Conservation (phyloP, 768 basidiomycete genomes). For the Panellus pusillus region DNA sequence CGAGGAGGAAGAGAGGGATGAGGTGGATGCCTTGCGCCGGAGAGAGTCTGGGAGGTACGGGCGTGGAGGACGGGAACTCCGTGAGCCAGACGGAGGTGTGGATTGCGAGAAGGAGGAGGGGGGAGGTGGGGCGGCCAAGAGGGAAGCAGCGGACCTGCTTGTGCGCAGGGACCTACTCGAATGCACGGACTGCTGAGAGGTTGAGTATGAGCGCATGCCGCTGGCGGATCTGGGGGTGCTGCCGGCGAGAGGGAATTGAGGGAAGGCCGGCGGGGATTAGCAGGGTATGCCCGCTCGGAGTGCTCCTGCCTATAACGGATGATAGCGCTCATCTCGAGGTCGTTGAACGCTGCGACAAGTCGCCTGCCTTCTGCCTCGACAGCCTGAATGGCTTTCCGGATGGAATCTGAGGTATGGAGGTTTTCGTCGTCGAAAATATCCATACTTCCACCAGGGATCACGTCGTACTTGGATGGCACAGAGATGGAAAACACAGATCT, state of each 20-base stretch:
- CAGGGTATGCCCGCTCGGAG: constrained; percentile 32
- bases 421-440: constrained; percentile 55
- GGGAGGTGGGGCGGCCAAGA: constrained; percentile 5
- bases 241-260: not conserved
- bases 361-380: constrained; percentile 66
- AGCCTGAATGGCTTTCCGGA: constrained; percentile 57
- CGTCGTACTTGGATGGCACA: constrained; percentile 24
- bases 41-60: constrained; percentile 29
- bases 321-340: constrained; percentile 59
- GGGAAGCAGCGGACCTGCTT: constrained; percentile 12
- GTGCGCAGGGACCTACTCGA: constrained; percentile 19
- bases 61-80: constrained; percentile 28
- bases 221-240: not conserved
- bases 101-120: constrained; percentile 24
- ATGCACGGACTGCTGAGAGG: constrained; percentile 16
- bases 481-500: constrained; percentile 24
- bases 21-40: constrained; percentile 48
- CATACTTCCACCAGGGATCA: constrained; percentile 26
- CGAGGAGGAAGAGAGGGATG: constrained; percentile 60
- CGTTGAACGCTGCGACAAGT: constrained; percentile 67
- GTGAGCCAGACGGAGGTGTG: constrained; percentile 19
- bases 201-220: constrained; percentile 8
- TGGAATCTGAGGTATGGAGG: constrained; percentile 52
- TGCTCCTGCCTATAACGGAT: constrained; percentile 46
- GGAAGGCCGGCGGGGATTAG: constrained; percentile 26